These are phyloP conservation scores for Trebouxia gelatinosa DNA, from an alignment of 163 green algal genomes.

Conservation along the genomic window DNA sequence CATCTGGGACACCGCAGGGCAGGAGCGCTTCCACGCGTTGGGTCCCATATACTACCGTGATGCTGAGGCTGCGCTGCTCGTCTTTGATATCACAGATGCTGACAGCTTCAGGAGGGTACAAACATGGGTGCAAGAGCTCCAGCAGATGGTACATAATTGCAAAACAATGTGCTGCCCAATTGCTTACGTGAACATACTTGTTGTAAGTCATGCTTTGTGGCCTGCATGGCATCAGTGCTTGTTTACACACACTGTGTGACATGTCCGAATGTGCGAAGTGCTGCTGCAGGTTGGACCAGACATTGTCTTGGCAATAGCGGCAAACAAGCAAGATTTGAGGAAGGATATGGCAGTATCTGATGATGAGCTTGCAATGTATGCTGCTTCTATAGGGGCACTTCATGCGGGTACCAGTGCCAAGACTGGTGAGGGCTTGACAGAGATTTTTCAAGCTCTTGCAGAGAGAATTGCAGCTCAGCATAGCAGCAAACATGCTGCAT, in stretches of 20 bases:
- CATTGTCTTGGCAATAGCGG: slow-evolving; percentile 37
- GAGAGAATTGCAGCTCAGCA: background rate
- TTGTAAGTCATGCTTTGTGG: background rate
- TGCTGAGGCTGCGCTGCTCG: slow-evolving; percentile 48
- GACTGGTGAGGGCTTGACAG: slow-evolving; percentile 32
- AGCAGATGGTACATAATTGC: slow-evolving; percentile 27
- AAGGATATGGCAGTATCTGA: slow-evolving; percentile 21
- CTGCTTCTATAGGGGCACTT: slow-evolving; percentile 26
- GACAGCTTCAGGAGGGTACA: slow-evolving; percentile 42
- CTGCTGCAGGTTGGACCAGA: slow-evolving; percentile 35
- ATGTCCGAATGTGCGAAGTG: background rate
- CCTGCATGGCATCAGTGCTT: background rate
- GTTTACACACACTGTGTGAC: background rate
- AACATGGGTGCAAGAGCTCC: slow-evolving; percentile 50
- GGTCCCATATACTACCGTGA: slow-evolving; percentile 51
- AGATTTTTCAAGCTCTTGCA: slow-evolving; percentile 17
- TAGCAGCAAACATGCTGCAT: background rate
- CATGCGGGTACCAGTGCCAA: slow-evolving; percentile 33
- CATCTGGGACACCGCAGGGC: slow-evolving; percentile 58
- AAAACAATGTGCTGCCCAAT: background rate
- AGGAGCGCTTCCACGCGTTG: slow-evolving; percentile 53
- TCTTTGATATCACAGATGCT: slow-evolving; percentile 52
- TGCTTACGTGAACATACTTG: background rate
- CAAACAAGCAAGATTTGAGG: slow-evolving; percentile 39
- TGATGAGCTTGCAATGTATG: slow-evolving; percentile 10